Evolutionary conservation across 352 stramenopile genomes (phyloP), one percentile per base, ranked within the genome.

Genomic region (Pythium dissotocum): DNA sequence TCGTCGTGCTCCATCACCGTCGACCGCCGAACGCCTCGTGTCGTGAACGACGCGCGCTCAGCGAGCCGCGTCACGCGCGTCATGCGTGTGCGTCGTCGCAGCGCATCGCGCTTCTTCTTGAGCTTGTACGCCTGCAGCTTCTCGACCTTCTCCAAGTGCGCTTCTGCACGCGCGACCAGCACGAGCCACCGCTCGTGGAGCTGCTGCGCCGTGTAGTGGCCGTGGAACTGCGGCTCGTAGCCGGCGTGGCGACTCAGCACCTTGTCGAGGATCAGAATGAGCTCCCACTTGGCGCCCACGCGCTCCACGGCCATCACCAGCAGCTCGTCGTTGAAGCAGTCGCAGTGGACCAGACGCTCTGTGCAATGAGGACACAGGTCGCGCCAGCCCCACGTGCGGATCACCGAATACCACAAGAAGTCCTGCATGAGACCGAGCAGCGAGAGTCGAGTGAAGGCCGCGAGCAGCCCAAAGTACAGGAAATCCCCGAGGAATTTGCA

Each of bases 261-360:
- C 7, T 54, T 46, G 61, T 90, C 82, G 5, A 90, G 70, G 2
- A 89, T 54, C n/a, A 72, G 48, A 59, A 90, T 90, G 28, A 90
- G 73, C 18, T 80, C 75, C 82, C 82, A 90, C 63, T 90, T 90
- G 21, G 82, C 71, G 6, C 82, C 80, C 2, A 90, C 78, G 40
- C 77, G 75, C 42, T 87, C 82, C 14, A 90, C 78, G 1, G 78
- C 75, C 35, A 89, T 65, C 42, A 89, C 77, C 33, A 90, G 21
- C 21, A 24, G 36, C 60, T 89, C 82, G 61, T 90, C 82, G 38
- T 90, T 90, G 55, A 89, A 89, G 62, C 82, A 90, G 67, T 90
- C 82, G 58, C 82, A 90, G 49, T 86, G 75, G 12, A 70, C 72
- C 36, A 90, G 76, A 0, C 82, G 80, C 60, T 90, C 82, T 0